These are phyloP conservation scores for Geotrichum aggregatum DNA, from an alignment of 1,139 yeast species.

Conservation along the genomic window DNA sequence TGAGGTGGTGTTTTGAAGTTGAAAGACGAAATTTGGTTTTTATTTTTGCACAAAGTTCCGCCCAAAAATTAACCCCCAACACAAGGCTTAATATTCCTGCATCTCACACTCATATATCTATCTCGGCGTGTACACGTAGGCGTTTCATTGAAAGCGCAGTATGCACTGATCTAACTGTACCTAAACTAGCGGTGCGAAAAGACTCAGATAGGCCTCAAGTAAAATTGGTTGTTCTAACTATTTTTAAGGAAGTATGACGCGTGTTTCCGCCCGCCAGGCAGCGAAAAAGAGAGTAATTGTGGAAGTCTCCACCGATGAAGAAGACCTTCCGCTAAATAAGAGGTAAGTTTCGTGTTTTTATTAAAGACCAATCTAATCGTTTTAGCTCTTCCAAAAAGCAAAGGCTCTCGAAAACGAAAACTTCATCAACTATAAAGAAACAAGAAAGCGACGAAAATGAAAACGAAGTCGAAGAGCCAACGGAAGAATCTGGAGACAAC, in stretches of 20 bases:
- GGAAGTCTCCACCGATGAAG: slow-evolving; percentile 4
- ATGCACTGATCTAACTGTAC: too few species aligned
- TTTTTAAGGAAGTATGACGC: neutral
- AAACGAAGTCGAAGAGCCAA: neutral
- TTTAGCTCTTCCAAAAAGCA: slow-evolving; percentile 2
- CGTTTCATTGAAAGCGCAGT: too few species aligned
- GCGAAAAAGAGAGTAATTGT: slow-evolving; percentile 1
- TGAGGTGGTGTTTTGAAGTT: slow-evolving; percentile 9
- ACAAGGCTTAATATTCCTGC: neutral
- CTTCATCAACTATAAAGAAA: neutral
- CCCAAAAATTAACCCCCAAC: neutral
- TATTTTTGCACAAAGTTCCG: neutral
- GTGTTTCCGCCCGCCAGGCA: slow-evolving; percentile 2
- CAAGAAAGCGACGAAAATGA: slow-evolving; percentile 32
- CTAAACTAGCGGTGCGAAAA: too few species aligned
- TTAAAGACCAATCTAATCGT: neutral
- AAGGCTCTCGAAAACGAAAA: neutral
- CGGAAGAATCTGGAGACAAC: slow-evolving; percentile 48
- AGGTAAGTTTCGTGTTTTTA: neutral
- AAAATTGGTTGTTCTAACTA: neutral
- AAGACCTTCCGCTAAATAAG: neutral
- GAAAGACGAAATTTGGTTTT: neutral
- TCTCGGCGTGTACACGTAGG: neutral
- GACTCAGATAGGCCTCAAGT: too few species aligned
- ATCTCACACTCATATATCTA: neutral